Percentiles rank a stretch among this genome's conserved stretches.
phyloP scores from a whole-genome alignment of 192 early-diverging fungal species.

The Backusella tarrabulga region DNA sequence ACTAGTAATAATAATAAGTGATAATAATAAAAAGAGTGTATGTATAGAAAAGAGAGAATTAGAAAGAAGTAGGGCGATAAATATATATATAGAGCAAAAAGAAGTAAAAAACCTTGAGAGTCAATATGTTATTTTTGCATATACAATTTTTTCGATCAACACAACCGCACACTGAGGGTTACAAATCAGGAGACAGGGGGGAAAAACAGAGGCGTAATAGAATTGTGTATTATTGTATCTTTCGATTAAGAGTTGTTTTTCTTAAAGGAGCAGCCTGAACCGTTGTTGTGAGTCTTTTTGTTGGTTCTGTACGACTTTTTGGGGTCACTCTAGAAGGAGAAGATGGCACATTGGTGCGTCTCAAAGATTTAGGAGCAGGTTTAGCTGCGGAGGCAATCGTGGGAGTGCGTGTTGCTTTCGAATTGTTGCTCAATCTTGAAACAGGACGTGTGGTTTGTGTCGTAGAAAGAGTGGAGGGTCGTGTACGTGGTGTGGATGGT shows the following conservation, averaged over 20 bases:
- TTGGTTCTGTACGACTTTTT: constrained; percentile 4
- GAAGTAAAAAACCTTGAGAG: not conserved
- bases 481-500: not conserved
- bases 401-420: not conserved
- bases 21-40: constrained; percentile 5
- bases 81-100: not conserved
- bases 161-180: not conserved
- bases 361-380: not conserved
- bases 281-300: not conserved
- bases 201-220: not conserved
- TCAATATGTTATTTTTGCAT: not conserved
- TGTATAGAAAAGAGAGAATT: not conserved
- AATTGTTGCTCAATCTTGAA: not conserved
- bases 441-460: not conserved
- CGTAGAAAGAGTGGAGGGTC: not conserved
- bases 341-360: not conserved
- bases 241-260: constrained; percentile 1
- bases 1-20: not conserved
- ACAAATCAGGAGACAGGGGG: not conserved
- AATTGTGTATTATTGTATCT: not conserved
- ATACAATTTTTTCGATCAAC: constrained; percentile 5
- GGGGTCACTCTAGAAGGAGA: not conserved
- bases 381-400: not conserved
- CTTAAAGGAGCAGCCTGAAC: not conserved
- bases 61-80: not conserved